Evolutionary conservation across 2,329 filamentous ascomycete species (phyloP).

Genomic region (Colletotrichum karsti): DNA sequence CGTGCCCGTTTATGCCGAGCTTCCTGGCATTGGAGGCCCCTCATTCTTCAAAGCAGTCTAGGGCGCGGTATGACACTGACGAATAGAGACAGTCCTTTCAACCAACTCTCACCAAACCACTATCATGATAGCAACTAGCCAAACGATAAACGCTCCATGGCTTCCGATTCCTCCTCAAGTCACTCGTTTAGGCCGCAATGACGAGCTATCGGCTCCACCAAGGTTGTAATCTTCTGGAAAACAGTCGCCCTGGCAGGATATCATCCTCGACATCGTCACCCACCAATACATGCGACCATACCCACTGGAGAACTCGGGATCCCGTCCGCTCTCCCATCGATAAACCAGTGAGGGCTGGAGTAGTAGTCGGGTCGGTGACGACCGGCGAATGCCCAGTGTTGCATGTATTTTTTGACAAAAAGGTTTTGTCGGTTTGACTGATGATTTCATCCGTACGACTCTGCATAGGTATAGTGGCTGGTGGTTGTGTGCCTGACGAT

Average conservation of each 20-base stretch:
- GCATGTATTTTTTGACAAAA: neutral
- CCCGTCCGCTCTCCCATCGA: constrained; percentile 22
- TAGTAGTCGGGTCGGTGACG: constrained; percentile 24
- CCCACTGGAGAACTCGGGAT: constrained; percentile 21
- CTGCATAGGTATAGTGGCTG: too few relatives aligned
- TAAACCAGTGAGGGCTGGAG: constrained; percentile 13
- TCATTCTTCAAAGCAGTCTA: too few relatives aligned
- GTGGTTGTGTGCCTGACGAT: too few relatives aligned
- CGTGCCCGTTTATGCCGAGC: neutral
- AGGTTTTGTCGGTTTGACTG: neutral
- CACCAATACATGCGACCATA: constrained; percentile 2
- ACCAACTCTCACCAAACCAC: neutral
- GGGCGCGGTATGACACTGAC: too few relatives aligned
- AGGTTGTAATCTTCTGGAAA: too few relatives aligned
- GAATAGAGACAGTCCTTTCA: neutral
- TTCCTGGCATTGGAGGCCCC: too few relatives aligned
- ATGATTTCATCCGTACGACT: too few relatives aligned
- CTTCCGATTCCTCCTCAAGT: too few relatives aligned
- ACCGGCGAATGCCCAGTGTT: constrained; percentile 16
- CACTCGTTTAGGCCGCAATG: too few relatives aligned
- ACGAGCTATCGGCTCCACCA: too few relatives aligned
- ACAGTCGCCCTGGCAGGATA: neutral
- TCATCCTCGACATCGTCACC: neutral
- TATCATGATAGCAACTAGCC: too few relatives aligned
- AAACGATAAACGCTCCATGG: too few relatives aligned